Percentiles rank a stretch among this genome's conserved stretches.
These are phyloP conservation scores for Fusarium illudens DNA, from an alignment of 2,329 filamentous ascomycete species.

Conservation along the genomic window DNA sequence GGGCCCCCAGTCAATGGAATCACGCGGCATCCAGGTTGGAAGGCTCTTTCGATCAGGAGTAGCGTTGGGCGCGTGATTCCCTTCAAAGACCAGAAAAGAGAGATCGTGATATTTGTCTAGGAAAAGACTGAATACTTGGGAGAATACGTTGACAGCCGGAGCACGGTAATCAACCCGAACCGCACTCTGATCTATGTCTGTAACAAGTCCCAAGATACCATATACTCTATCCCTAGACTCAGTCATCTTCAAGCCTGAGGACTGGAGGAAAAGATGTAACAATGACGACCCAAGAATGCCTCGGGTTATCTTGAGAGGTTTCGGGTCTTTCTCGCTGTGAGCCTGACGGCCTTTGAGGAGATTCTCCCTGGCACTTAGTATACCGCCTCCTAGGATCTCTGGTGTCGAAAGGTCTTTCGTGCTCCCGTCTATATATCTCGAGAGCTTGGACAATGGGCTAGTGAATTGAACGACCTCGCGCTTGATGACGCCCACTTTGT, in stretches of 20 bases:
- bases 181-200: background rate
- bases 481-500: background rate
- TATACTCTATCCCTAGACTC: conserved; percentile 3
- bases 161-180: background rate
- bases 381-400: background rate
- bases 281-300: background rate
- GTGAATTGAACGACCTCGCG: background rate
- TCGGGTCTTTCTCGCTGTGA: background rate
- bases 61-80: background rate
- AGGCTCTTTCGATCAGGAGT: background rate
- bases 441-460: background rate
- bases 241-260: background rate
- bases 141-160: background rate
- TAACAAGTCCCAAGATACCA: conserved; percentile 1
- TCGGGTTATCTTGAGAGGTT: background rate
- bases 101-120: background rate
- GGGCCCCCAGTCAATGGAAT: background rate
- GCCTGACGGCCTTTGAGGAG: background rate
- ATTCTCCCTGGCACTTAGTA: background rate
- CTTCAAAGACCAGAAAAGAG: background rate
- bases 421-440: background rate
- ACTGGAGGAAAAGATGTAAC: background rate
- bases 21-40: background rate
- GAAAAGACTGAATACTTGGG: background rate
- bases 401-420: background rate